Base-by-base conservation (phyloP, 78 protist species). In the Dictyostelium firmibasis region DNA sequence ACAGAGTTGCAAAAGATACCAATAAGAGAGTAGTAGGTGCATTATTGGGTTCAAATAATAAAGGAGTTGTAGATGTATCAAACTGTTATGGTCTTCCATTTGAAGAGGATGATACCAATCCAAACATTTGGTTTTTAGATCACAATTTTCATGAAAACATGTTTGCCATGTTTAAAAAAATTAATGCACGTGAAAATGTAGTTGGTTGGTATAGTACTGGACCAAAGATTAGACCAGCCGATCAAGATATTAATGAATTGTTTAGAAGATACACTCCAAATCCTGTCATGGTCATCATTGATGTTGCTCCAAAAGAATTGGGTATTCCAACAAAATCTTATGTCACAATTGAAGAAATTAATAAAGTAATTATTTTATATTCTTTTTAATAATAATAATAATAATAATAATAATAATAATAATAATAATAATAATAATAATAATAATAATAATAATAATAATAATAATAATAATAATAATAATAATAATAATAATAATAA, bases 191-290 rank as follows among this genome's bases (percentile, higher is more conserved):
- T 70, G 99, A 98, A 64, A 84, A 75, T 62, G 87, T 99, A 20
- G 98, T 99, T 4, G 99, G 99, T 25, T 99, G 99, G 99, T 99
- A 99, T 95, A 96, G 98, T 81, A 97, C 99, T 6, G 99, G 99
- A 16, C 99, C 99, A 44, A 92, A 95, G 82, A 96, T 99, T 38
- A 41, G 98, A 70, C 76, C 97, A 18, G 85, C 96, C 10, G 99
- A 99, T 82, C 44, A 98, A 33, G 96, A 87, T 7, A 97, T 99
- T 84, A 93, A 98, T 96, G 97, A 98, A 43, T 43, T 98, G 20
- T 35, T 98, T 85, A 88, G 98, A 27, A 84, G 96, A 79, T 98
- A 97, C 82, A 79, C 93, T 11, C 93, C 96, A 13, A 67, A 97
- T 50, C 99, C 99, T 0, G 96, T 96, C 2, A 70, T 97, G 27